Evolutionary conservation across 1,284 basidiomycete species (phyloP), one percentile per base, ranked within the genome.

Genomic region (Coniferiporia weirii): DNA sequence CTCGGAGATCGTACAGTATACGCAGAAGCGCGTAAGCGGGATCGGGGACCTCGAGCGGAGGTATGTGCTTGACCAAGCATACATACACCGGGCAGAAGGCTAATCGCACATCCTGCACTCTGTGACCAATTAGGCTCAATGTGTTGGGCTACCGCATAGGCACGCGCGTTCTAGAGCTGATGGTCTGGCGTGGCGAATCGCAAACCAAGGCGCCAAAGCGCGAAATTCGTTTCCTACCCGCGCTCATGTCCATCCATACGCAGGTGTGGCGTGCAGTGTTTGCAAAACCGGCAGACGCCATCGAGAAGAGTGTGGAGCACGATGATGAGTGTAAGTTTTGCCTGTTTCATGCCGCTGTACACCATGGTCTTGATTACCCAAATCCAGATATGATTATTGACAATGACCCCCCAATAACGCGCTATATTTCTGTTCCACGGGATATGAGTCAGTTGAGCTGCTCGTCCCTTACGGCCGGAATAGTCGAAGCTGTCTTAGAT

Each of bases 401-500:
- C 77, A 98, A 99, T 70, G 89, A 94, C 69, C 95, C 97, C 10
- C 83, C 90, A 19, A 82, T 98, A 64, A 95, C 97, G 57, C 85
- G 91, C 64, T 81, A 91, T 66, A 94, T 99, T 63, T 94, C 93
- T 17, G 89, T 98, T 22, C 97, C 96, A 5, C 87, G 87, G 66
- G 97, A 99, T 68, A 89, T 99, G 85, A 89, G 85, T 63, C 89
- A 93, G 67, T 80, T 99, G 43, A 95, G 90, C 67, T 98, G 95
- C 69, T 98, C 95, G 40, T 98, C 96, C 0, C 91, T 97, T 70
- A 95, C 95, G 0, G 96, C 96, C 4, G 96, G 97, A 0, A 89
- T 99, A 58, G 95, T 99, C 3, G 97, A 99, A 75, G 96, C 95
- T 6, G 93, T 98, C 3, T 78, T 99, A 60, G 96, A 99, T 70